Evolutionary conservation across 2,329 filamentous ascomycete species (phyloP).

Genomic region (Paecilomyces fulvus): DNA sequence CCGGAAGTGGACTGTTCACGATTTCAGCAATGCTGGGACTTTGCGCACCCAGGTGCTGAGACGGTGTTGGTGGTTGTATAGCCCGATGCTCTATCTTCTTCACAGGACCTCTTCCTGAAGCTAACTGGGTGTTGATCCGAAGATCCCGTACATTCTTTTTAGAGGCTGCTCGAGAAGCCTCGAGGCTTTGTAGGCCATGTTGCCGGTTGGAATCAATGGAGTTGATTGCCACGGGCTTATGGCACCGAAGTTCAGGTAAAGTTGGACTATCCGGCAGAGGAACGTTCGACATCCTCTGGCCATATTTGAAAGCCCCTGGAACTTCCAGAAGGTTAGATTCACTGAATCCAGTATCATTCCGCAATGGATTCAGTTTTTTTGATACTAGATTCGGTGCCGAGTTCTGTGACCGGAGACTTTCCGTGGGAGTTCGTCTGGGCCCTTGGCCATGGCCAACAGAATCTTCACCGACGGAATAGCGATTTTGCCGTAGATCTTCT

Average conservation of each 20-base stretch:
- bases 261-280: not conserved
- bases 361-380: conserved; percentile 7
- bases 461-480: not conserved
- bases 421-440: not conserved
- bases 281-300: conserved; percentile 20
- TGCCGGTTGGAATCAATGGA: not conserved
- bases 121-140: conserved; percentile 31
- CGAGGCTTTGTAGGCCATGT: not conserved
- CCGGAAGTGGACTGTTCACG: conserved; percentile 32
- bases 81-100: conserved; percentile 27
- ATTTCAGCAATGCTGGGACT: conserved; percentile 33
- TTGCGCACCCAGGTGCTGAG: conserved; percentile 13
- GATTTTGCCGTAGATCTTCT: conserved; percentile 13
- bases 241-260: not conserved
- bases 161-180: conserved; percentile 12
- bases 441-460: not conserved
- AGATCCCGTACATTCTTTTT: conserved; percentile 33
- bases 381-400: conserved; percentile 24
- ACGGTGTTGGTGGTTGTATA: conserved; percentile 29
- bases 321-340: conserved; percentile 18
- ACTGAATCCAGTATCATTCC: conserved; percentile 7
- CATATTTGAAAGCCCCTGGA: conserved; percentile 24
- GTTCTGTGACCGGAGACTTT: conserved; percentile 17
- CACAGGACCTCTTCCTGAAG: conserved; percentile 15
- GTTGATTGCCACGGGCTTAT: not conserved